Percentiles rank a stretch among this genome's conserved stretches.
These are phyloP conservation scores for Ormosia semicastrata DNA, from an alignment of 306 rosid genomes.

Conservation along the genomic window DNA sequence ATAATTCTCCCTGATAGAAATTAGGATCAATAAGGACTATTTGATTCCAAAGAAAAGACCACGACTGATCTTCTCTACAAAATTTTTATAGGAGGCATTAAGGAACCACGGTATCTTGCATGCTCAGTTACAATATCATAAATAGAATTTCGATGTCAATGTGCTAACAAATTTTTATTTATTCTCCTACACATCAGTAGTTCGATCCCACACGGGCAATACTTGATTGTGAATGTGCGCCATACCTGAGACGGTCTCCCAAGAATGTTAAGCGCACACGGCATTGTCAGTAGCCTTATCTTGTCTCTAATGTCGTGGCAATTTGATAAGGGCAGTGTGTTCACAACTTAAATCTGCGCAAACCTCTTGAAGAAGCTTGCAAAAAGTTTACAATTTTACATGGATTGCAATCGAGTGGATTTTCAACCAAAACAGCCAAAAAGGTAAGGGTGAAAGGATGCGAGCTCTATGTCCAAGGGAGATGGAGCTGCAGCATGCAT, in stretches of 20 bases:
- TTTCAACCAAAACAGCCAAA: background rate
- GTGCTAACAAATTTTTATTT: background rate
- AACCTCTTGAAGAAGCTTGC: conserved; percentile 5
- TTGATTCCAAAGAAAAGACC: background rate
- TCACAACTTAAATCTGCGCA: conserved; percentile 2
- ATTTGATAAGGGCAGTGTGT: background rate
- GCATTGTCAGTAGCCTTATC: background rate
- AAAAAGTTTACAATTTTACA: background rate
- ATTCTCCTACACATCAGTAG: background rate
- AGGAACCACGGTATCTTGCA: background rate
- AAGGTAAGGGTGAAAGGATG: background rate
- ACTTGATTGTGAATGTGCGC: background rate
- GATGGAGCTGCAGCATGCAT: background rate
- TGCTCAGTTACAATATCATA: background rate
- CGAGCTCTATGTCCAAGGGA: background rate
- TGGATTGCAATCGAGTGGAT: background rate
- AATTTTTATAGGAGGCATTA: background rate
- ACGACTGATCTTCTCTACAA: background rate
- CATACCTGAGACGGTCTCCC: background rate
- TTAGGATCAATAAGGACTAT: background rate
- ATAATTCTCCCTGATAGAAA: background rate
- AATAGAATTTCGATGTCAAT: background rate
- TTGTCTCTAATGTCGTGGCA: background rate
- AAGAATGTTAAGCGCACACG: background rate
- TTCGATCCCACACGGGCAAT: background rate